phyloP scores from a whole-genome alignment of 371 early-diverging fungal genomes.

The Syncephalastrum contaminatum region DNA sequence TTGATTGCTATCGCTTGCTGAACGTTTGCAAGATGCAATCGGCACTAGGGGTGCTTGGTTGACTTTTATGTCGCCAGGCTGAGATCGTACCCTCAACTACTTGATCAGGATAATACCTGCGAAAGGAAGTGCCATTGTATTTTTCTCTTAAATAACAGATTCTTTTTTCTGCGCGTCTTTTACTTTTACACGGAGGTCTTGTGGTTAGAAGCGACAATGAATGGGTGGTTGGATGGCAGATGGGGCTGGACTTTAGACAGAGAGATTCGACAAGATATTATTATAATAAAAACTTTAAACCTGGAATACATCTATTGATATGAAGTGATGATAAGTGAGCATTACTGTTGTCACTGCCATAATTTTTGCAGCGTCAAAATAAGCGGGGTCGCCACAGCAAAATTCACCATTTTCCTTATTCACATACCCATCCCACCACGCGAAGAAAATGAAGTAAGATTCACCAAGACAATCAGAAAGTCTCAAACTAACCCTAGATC shows the following conservation, averaged over 20 bases:
- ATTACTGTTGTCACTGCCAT: too few species aligned
- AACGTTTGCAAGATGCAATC: conserved; percentile 17
- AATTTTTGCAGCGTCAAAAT: too few species aligned
- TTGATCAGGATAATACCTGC: conserved; percentile 48
- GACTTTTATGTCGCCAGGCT: conserved; percentile 25
- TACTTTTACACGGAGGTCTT: neutral
- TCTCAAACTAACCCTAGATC: neutral
- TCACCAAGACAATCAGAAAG: too few species aligned
- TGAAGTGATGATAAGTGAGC: too few species aligned
- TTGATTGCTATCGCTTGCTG: conserved; percentile 18
- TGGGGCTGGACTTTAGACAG: too few species aligned
- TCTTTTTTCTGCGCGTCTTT: conserved; percentile 9
- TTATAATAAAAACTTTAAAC: neutral
- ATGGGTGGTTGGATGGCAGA: too few species aligned
- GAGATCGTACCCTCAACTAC: conserved; percentile 48
- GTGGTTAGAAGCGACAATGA: too few species aligned
- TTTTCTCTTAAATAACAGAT: conserved; percentile 13
- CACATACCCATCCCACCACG: too few species aligned
- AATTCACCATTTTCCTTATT: too few species aligned
- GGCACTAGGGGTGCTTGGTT: conserved; percentile 48
- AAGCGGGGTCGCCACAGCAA: too few species aligned
- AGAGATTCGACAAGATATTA: neutral
- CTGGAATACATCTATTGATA: neutral
- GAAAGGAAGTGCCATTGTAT: conserved; percentile 35
- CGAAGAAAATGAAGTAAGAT: too few species aligned